Conservation (phyloP, 2,329 filamentous ascomycete species). For the Colletotrichum eremochloae region DNA sequence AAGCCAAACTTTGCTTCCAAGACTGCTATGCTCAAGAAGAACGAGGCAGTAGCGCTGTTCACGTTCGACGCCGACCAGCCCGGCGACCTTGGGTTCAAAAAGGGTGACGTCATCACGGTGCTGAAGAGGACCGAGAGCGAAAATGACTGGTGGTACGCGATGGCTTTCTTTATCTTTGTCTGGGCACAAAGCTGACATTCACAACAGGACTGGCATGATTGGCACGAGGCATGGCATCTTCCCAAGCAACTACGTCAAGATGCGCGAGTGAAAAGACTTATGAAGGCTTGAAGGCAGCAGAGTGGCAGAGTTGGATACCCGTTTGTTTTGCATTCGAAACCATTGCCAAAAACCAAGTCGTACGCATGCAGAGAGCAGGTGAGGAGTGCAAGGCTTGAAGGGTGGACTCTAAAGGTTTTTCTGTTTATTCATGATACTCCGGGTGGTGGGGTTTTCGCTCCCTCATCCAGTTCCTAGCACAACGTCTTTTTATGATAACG, state of each 20-base stretch:
- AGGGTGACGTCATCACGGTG: constrained; percentile 96
- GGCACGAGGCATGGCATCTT: constrained; percentile 91
- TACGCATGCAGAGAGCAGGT: constrained; percentile 3
- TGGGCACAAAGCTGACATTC: constrained; percentile 3
- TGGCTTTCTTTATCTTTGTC: neutral
- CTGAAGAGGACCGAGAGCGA: constrained; percentile 94
- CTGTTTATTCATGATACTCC: constrained; percentile 39
- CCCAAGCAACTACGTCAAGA: constrained; percentile 83
- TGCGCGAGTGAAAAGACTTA: constrained; percentile 63
- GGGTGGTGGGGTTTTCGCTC: constrained; percentile 4
- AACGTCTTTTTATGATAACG: constrained; percentile 29
- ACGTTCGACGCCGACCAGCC: constrained; percentile 96
- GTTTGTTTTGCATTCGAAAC: constrained; percentile 7
- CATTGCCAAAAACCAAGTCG: constrained; percentile 7
- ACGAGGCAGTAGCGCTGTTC: constrained; percentile 91
- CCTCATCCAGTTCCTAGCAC: constrained; percentile 30
- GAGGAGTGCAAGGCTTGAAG: neutral
- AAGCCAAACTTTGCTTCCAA: constrained; percentile 85
- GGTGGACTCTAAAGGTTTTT: neutral
- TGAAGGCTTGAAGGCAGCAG: constrained; percentile 5
- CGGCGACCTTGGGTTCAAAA: constrained; percentile 87
- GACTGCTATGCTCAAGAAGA: constrained; percentile 69
- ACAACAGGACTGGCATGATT: constrained; percentile 84
- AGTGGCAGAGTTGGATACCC: constrained; percentile 30
- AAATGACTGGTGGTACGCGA: constrained; percentile 90